These are phyloP conservation scores for Plasmodium relictum DNA, from an alignment of 169 alveolate species.

Conservation along the genomic window DNA sequence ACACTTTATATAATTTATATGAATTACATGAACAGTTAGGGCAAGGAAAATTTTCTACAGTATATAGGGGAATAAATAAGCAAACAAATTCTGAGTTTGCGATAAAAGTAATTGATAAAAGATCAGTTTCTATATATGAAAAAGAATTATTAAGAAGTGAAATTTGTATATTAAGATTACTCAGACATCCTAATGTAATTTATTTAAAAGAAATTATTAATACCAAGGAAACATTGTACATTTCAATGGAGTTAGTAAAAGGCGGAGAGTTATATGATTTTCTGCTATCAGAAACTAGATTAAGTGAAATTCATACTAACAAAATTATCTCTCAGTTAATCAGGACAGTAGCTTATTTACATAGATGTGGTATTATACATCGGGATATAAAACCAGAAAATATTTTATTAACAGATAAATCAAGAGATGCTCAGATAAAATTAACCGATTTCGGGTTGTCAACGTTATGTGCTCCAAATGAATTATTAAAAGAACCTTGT, in stretches of 20 bases:
- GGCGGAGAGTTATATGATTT: slow-evolving; percentile 93
- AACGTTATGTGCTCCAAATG: slow-evolving; percentile 91
- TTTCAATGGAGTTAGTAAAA: slow-evolving; percentile 91
- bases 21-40: slow-evolving; percentile 85
- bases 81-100: slow-evolving; percentile 88
- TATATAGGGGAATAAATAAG: slow-evolving; percentile 87
- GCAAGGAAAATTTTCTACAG: slow-evolving; percentile 90
- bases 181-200: slow-evolving; percentile 91
- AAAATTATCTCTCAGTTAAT: slow-evolving; percentile 92
- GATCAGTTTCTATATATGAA: slow-evolving; percentile 86
- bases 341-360: slow-evolving; percentile 95
- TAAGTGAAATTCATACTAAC: slow-evolving; percentile 88
- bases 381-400: slow-evolving; percentile 98
- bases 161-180: slow-evolving; percentile 88
- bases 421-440: slow-evolving; percentile 93
- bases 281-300: slow-evolving; percentile 79
- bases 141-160: slow-evolving; percentile 90
- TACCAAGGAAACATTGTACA: slow-evolving; percentile 88
- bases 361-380: slow-evolving; percentile 95
- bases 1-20: slow-evolving; percentile 86
- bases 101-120: slow-evolving; percentile 90
- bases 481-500: slow-evolving; percentile 91
- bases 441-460: slow-evolving; percentile 96
- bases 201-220: slow-evolving; percentile 90
- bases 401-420: slow-evolving; percentile 92